A percentile compares a stretch with the other conserved stretches of the same genome.
Conservation (phyloP, 2,329 filamentous ascomycete species). For the Dactylonectria estremocensis region DNA sequence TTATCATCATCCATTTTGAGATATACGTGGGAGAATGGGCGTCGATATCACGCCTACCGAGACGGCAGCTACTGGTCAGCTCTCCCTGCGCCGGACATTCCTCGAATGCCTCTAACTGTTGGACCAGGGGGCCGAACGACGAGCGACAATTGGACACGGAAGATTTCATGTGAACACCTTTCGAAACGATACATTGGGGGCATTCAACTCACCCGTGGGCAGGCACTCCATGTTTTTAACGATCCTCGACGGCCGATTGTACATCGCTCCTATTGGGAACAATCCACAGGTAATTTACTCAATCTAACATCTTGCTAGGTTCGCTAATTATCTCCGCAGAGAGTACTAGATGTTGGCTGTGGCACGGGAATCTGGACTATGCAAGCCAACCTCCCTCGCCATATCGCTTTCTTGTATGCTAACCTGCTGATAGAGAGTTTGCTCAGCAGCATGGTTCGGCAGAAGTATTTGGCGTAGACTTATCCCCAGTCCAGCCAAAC, state of each 20-base stretch:
- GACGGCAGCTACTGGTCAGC: constrained; percentile 2
- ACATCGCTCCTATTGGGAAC: background rate
- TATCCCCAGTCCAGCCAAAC: constrained; percentile 8
- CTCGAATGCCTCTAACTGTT: background rate
- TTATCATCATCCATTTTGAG: constrained; percentile 3
- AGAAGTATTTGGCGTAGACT: constrained; percentile 10
- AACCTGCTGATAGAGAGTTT: constrained; percentile 1
- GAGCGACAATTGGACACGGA: constrained; percentile 11
- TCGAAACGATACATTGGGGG: background rate
- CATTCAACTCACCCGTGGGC: background rate
- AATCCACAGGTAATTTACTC: background rate
- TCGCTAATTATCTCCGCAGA: background rate
- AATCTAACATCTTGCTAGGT: too few species aligned
- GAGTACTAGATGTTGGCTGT: constrained; percentile 12
- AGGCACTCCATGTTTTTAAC: constrained; percentile 21
- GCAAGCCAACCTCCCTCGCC: background rate
- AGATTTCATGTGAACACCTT: constrained; percentile 5
- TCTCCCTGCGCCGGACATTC: background rate
- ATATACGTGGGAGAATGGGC: background rate
- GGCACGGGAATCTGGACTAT: constrained; percentile 16
- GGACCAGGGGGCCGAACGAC: constrained; percentile 3
- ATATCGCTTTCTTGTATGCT: background rate
- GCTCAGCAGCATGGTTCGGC: constrained; percentile 17
- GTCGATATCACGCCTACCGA: background rate
- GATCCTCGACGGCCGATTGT: constrained; percentile 7